These are phyloP conservation scores for Cyclotella distinguenda DNA, from an alignment of 108 stramenopile genomes.

Conservation along the genomic window DNA sequence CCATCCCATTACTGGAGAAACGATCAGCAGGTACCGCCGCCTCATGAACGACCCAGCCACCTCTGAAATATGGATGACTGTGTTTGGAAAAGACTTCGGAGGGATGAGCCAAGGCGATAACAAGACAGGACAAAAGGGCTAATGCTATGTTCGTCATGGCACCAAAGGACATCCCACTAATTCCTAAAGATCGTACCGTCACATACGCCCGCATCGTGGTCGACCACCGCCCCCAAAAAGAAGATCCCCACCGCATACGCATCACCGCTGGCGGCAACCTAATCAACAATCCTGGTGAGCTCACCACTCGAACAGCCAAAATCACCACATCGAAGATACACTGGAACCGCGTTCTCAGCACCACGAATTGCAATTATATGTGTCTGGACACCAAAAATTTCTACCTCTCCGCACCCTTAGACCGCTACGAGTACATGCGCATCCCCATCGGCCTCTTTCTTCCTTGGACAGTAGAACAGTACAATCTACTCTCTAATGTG, in stretches of 20 bases:
- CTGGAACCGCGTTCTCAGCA: slow-evolving; percentile 51
- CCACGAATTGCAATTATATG: slow-evolving; percentile 22
- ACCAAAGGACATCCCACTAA: neutral
- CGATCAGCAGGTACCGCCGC: slow-evolving; percentile 1
- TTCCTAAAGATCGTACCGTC: slow-evolving; percentile 15
- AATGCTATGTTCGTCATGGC: slow-evolving; percentile 7
- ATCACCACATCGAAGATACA: slow-evolving; percentile 21
- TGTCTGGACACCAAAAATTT: slow-evolving; percentile 49
- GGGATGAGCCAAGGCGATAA: slow-evolving; percentile 20
- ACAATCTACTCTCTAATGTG: slow-evolving; percentile 11
- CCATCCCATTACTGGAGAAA: slow-evolving; percentile 8
- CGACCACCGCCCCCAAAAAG: slow-evolving; percentile 21
- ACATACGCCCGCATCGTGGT: slow-evolving; percentile 19
- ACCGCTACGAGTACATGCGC: slow-evolving; percentile 45
- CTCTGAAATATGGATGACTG: neutral
- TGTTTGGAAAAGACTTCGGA: slow-evolving; percentile 21
- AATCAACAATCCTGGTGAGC: slow-evolving; percentile 14
- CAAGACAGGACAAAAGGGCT: neutral
- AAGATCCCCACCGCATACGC: slow-evolving; percentile 12
- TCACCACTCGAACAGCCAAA: slow-evolving; percentile 20
- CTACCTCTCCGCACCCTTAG: slow-evolving; percentile 44
- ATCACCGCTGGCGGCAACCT: slow-evolving; percentile 30
- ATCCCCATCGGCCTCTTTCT: slow-evolving; percentile 36
- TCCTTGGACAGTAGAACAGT: slow-evolving; percentile 32
- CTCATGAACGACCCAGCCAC: neutral